phyloP scores from a whole-genome alignment of 2,329 filamentous ascomycete genomes.

The Arthrinium puccinioides region DNA sequence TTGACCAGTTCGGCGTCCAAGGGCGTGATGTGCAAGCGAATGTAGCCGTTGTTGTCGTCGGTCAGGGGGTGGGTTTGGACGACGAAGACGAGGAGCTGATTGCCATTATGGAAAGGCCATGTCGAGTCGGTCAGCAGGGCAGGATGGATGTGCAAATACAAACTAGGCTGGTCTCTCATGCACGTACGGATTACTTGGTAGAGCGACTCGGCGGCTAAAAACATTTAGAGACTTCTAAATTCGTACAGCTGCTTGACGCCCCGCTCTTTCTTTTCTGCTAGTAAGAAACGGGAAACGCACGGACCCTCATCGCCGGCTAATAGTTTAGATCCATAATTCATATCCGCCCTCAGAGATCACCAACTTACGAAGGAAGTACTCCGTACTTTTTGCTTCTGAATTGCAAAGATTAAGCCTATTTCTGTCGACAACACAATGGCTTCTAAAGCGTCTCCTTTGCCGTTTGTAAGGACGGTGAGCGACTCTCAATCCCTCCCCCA shows the following conservation, averaged over 20 bases:
- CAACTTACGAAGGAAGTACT: too few species aligned
- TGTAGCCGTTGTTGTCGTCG: conserved; percentile 23
- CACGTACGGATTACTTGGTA: not conserved
- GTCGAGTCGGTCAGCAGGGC: not conserved
- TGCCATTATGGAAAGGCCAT: conserved; percentile 12
- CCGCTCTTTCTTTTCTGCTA: not conserved
- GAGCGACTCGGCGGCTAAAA: not conserved
- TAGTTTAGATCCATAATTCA: not conserved
- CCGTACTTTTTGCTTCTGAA: not conserved
- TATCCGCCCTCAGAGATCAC: too few species aligned
- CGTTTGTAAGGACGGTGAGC: conserved; percentile 25
- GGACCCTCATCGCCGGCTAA: conserved; percentile 3
- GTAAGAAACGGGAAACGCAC: conserved; percentile 5
- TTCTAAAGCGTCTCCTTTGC: conserved; percentile 19
- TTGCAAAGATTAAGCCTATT: not conserved
- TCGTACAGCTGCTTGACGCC: not conserved
- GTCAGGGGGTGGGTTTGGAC: conserved; percentile 7
- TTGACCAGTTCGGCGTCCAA: conserved; percentile 69
- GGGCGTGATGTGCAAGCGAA: conserved; percentile 80
- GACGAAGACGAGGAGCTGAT: conserved; percentile 4
- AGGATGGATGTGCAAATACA: not conserved
- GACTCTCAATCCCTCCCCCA: too few species aligned
- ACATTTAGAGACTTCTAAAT: too few species aligned
- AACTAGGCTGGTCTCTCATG: not conserved
- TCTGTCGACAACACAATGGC: conserved; percentile 14